Percentiles rank a stretch among this genome's conserved stretches.
Evolutionary conservation across 345 rosid species (phyloP).

Genomic region (Sonneratia caseolaris): DNA sequence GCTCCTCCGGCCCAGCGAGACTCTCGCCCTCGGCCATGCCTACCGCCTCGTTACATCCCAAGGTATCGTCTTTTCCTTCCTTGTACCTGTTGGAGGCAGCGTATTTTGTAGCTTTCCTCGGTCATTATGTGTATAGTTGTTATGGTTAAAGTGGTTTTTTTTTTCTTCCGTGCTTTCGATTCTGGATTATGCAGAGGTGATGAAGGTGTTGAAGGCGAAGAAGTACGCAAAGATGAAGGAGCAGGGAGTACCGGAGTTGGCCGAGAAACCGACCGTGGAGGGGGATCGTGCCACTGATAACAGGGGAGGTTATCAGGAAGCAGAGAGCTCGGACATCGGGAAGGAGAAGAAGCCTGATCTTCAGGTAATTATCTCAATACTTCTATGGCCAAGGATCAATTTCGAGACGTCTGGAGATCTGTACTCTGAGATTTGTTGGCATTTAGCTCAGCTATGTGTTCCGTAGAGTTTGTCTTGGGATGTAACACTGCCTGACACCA

Average conservation of each 20-base stretch:
- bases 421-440: neutral
- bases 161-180: neutral
- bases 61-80: constrained; percentile 31
- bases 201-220: constrained; percentile 76
- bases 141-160: neutral
- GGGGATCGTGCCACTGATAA: constrained; percentile 7
- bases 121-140: neutral
- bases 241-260: constrained; percentile 28
- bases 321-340: constrained; percentile 13
- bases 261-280: constrained; percentile 21
- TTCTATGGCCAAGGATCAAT: neutral
- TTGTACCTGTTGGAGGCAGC: neutral
- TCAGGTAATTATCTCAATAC: neutral
- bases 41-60: constrained; percentile 86
- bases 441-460: too few relatives aligned
- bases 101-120: neutral
- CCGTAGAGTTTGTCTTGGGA: too few relatives aligned
- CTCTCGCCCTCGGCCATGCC: constrained; percentile 87
- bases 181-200: constrained; percentile 44
- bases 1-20: constrained; percentile 76
- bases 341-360: neutral
- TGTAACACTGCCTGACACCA: too few relatives aligned
- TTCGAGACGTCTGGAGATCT: too few relatives aligned
- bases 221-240: constrained; percentile 53
- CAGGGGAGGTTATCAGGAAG: constrained; percentile 21